Conservation (phyloP, 257 asterid species). For the Misopates orontium region DNA sequence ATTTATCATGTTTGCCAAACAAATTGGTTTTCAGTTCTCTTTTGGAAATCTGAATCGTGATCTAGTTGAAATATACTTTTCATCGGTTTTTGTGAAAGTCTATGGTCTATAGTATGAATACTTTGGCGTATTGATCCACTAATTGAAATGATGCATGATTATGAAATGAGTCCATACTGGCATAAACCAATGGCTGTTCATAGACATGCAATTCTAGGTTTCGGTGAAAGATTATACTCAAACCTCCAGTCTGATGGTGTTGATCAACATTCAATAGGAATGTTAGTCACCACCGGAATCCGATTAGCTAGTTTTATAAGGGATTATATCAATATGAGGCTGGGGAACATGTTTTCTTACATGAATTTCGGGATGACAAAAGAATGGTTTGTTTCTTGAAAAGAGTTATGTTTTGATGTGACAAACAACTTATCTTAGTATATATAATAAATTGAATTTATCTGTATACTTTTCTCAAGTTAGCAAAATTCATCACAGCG, state of each 20-base stretch:
- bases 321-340: conserved; percentile 7
- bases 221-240: background rate
- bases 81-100: background rate
- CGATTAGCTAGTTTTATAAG: conserved; percentile 8
- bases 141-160: background rate
- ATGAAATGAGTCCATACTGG: background rate
- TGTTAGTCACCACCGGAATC: background rate
- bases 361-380: conserved; percentile 8
- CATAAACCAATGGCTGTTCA: conserved; percentile 1
- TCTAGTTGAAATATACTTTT: background rate
- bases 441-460: background rate
- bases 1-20: too few species aligned
- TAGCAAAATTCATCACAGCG: conserved; percentile 56
- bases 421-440: background rate
- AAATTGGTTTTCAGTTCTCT: too few species aligned
- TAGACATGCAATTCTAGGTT: background rate
- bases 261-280: background rate
- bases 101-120: background rate
- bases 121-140: background rate
- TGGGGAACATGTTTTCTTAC: background rate
- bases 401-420: conserved; percentile 12
- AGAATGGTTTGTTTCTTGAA: conserved; percentile 2
- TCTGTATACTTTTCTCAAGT: conserved; percentile 29
- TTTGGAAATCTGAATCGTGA: background rate
- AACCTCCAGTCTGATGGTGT: background rate